Base-by-base conservation (phyloP, 495 filamentous ascomycete genomes). In the Letharia lupina region DNA sequence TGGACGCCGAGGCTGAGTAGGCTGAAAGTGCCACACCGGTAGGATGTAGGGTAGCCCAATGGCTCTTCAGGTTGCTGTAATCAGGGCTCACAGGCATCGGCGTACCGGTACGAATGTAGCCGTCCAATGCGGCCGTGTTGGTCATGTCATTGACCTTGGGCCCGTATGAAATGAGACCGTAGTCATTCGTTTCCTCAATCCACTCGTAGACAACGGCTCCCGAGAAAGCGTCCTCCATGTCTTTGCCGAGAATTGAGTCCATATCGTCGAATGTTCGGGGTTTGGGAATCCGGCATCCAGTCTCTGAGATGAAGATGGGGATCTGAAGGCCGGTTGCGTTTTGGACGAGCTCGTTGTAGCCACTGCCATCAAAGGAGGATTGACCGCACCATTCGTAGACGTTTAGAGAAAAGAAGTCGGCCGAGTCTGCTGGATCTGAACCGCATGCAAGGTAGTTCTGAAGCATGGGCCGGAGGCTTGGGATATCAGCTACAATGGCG, bases 121-220 rank as follows among this genome's bases (percentile, higher is more conserved):
- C 90, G 66, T 84, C 88, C 33, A 81, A 77, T 47, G 88, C 76
- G 60, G 73, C 71, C 33, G 75, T 74, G 45, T 82, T 80, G 40
- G 69, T 79, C 28, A 76, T 79, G 11, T 78, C 71, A 58, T 78
- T 78, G 52, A 81, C 77, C 56, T 71, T 73, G 6, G 80, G 79
- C 13, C 89, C 91, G 73, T 96, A 96, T 52, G 81, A 87, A 73
- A 96, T 85, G 45, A 96, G 78, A 62, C 91, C 91, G 73, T 95
- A 96, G 71, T 91, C 76, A 74, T 95, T 96, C 57, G 82, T 78
- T 75, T 95, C 91, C 72, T 92, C 76, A 64, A 96, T 89, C 91
- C 91, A 96, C 75, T 96, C 91, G 75, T 96, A 96, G 68, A 93
- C 79, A 65, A 95, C 91, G 42, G 88, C 78, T 64, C 91, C 91